These are phyloP conservation scores for Neoboletus magnificus DNA, from an alignment of 768 basidiomycete genomes.

Conservation along the genomic window DNA sequence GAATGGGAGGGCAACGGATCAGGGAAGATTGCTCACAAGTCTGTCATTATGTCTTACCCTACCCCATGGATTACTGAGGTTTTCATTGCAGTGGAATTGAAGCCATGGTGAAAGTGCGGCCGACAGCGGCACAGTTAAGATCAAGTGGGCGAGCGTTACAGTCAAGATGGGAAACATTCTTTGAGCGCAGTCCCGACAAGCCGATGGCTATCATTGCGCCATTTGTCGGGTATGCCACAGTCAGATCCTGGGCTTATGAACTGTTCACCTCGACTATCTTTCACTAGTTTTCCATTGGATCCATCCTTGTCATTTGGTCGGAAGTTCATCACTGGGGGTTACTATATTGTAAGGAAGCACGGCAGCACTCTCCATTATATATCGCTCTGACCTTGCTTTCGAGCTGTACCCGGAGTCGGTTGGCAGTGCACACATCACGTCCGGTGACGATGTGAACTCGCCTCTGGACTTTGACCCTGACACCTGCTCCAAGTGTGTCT, in stretches of 20 bases:
- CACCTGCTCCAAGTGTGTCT: slow-evolving; percentile 41
- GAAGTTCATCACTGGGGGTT: slow-evolving; percentile 28
- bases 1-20: slow-evolving; percentile 38
- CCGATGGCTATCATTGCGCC: slow-evolving; percentile 44
- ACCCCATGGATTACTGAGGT: not conserved
- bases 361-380: not conserved
- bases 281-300: slow-evolving; percentile 25
- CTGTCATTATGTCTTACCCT: not conserved
- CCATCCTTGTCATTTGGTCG: slow-evolving; percentile 13
- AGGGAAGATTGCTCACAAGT: slow-evolving; percentile 58
- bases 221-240: slow-evolving; percentile 37
- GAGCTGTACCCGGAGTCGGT: slow-evolving; percentile 43
- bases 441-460: slow-evolving; percentile 39
- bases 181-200: slow-evolving; percentile 50
- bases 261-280: not conserved
- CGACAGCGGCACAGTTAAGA: slow-evolving; percentile 45
- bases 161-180: slow-evolving; percentile 32
- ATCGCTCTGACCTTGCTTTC: not conserved
- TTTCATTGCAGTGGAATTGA: slow-evolving; percentile 43
- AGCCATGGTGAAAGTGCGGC: slow-evolving; percentile 53
- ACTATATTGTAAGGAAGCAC: slow-evolving; percentile 30
- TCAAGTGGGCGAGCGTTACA: slow-evolving; percentile 43
- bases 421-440: slow-evolving; percentile 48
- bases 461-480: slow-evolving; percentile 46
- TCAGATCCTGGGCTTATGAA: not conserved